Base-by-base conservation (phyloP, 768 basidiomycete genomes). In the Hirschioporus abietinus region DNA sequence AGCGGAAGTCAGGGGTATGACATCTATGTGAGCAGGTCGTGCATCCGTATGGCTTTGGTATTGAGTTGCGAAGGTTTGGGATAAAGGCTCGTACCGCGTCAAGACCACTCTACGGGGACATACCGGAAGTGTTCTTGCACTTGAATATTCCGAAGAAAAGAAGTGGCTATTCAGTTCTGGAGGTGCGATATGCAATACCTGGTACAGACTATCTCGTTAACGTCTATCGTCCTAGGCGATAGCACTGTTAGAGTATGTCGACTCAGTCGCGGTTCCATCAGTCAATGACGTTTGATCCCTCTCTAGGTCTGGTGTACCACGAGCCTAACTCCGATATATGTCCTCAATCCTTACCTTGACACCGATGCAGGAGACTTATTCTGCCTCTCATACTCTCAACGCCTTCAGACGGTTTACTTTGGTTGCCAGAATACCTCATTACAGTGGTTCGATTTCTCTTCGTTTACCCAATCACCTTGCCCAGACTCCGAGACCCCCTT, bases 401-500 rank as follows among this genome's bases (percentile, higher is more conserved):
- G 80, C 24, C 78, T 88, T 26, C 87, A 87, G 66, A 90, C 89
- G 0, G 78, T 96, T 34, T 96, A 90, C 74, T 81, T 96, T 36
- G 95, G 95, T 25, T 95, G 93, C 73, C 93, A 97, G 76, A 93
- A 95, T 74, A 95, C 95, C 1, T 95, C 93, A 15, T 81, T 97
- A 30, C 93, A 97, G 72, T 97, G 93, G 93, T 87, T 89, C 74
- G 79, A 84, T 70, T 92, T 95, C 74, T 68, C 64, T 9, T 69
- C 71, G 35, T 52, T 71, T 9, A 65, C 66, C 17, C 64, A 66
- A 8, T 72, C 75, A 35, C 57, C 35, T 63, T 60, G 68, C 35
- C 18, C 35, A 27, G 24, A 35, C 35, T 34, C 61, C 64, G 30
- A 34, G 30, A 26, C 42, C 35, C 7, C n/a, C 52, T 1, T 66